phyloP scores from a whole-genome alignment of 2,329 filamentous ascomycete genomes.

The Salinomyces thailandicus region DNA sequence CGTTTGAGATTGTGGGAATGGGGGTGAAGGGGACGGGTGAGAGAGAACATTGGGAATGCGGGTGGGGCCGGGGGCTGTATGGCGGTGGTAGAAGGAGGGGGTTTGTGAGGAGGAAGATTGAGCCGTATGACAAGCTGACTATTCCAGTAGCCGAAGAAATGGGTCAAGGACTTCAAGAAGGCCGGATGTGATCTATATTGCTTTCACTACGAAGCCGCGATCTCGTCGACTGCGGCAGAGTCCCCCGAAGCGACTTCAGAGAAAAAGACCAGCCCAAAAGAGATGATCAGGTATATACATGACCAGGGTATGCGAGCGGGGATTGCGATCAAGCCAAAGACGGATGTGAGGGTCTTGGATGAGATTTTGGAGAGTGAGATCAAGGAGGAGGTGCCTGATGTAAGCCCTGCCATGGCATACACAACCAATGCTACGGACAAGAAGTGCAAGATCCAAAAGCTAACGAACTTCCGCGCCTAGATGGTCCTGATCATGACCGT shows the following conservation, averaged over 20 bases:
- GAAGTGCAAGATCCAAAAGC: neutral
- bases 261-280: conserved; percentile 66
- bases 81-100: too few species aligned
- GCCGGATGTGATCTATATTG: conserved; percentile 98
- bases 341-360: conserved; percentile 81
- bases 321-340: conserved; percentile 90
- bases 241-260: conserved; percentile 60
- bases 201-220: conserved; percentile 97
- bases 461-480: too few species aligned
- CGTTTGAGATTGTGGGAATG: too few species aligned
- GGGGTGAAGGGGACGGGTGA: too few species aligned
- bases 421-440: neutral
- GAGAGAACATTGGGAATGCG: too few species aligned
- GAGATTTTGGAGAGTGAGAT: conserved; percentile 69
- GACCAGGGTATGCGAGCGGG: conserved; percentile 78
- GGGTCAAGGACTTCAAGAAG: conserved; percentile 89
- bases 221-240: conserved; percentile 71
- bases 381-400: conserved; percentile 73
- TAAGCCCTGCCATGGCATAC: too few species aligned
- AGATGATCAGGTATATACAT: conserved; percentile 86
- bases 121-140: conserved; percentile 12
- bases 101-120: neutral
- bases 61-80: neutral
- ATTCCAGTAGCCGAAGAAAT: conserved; percentile 71
- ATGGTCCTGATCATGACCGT: conserved; percentile 99